Conservation (phyloP, 371 early-diverging fungal species). For the Sporodiniella umbellata region DNA sequence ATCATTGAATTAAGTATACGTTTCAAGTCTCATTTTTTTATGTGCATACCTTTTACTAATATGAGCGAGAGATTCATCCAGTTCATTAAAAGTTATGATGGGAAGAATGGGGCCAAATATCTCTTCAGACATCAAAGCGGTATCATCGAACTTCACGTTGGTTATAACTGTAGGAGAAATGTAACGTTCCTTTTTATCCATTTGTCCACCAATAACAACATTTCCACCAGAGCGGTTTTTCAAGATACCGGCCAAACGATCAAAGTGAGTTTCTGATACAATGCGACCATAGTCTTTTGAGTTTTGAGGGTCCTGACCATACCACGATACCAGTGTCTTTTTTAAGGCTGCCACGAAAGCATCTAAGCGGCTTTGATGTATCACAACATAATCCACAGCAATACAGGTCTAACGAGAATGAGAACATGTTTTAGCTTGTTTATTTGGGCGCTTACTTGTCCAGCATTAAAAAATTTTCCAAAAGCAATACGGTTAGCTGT, state of each 20-base stretch:
- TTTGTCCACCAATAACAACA: slow-evolving; percentile 44
- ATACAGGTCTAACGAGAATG: slow-evolving; percentile 69
- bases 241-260: slow-evolving; percentile 64
- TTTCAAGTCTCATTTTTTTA: not conserved
- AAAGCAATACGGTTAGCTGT: slow-evolving; percentile 78
- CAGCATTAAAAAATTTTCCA: slow-evolving; percentile 81
- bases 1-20: not conserved
- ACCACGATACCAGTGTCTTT: slow-evolving; percentile 49
- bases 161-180: slow-evolving; percentile 25
- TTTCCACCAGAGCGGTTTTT: slow-evolving; percentile 48
- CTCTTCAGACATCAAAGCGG: slow-evolving; percentile 42
- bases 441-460: slow-evolving; percentile 56
- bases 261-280: slow-evolving; percentile 68
- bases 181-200: slow-evolving; percentile 19
- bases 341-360: slow-evolving; percentile 52
- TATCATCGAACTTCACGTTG: slow-evolving; percentile 19
- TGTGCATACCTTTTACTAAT: slow-evolving; percentile 47
- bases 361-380: slow-evolving; percentile 46
- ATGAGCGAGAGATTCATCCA: slow-evolving; percentile 72
- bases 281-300: slow-evolving; percentile 67
- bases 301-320: slow-evolving; percentile 47
- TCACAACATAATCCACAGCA: slow-evolving; percentile 82
- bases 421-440: not conserved
- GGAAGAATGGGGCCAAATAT: slow-evolving; percentile 90
- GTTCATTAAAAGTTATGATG: slow-evolving; percentile 62